Percentiles rank a stretch among this genome's conserved stretches.
phyloP scores from a whole-genome alignment of 1,284 basidiomycete species.

The Fomitopsis schrenkii region DNA sequence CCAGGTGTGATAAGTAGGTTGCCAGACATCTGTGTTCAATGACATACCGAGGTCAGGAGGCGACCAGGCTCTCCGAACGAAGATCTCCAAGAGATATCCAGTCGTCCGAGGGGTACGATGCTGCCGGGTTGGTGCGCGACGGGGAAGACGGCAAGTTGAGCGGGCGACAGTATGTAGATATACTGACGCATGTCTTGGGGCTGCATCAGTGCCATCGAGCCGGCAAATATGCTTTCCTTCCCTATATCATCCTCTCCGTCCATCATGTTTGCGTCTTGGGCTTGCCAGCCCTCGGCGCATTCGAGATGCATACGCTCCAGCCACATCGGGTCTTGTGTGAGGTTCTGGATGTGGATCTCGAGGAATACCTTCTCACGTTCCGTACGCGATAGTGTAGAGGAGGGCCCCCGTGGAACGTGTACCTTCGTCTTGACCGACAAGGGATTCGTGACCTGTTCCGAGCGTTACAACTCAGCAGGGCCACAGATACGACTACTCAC shows the following conservation, averaged over 20 bases:
- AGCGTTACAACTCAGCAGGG: not conserved
- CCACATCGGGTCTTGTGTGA: conserved; percentile 71
- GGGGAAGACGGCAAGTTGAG: conserved; percentile 42
- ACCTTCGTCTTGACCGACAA: conserved; percentile 90
- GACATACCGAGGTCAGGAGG: conserved; percentile 66
- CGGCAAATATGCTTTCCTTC: conserved; percentile 49
- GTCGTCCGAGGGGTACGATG: conserved; percentile 70
- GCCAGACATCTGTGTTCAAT: not conserved
- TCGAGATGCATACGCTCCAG: conserved; percentile 77
- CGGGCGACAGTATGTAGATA: conserved; percentile 73
- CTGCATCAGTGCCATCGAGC: conserved; percentile 63
- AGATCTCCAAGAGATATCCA: conserved; percentile 82
- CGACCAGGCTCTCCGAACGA: conserved; percentile 79
- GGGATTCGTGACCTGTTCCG: conserved; percentile 55
- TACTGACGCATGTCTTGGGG: conserved; percentile 83
- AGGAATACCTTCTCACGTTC: conserved; percentile 81
- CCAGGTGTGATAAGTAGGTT: not conserved
- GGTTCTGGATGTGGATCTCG: conserved; percentile 85
- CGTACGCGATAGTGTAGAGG: conserved; percentile 52
- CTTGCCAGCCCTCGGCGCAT: conserved; percentile 66
- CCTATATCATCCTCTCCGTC: conserved; percentile 21
- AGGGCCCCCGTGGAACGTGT: conserved; percentile 67
- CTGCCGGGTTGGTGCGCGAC: conserved; percentile 56
- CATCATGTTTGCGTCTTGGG: conserved; percentile 47
- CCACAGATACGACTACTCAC: conserved; percentile 42